Evolutionary conservation across 257 asterid genomes (phyloP), one percentile per base, ranked within the genome.

Genomic region (Plantago elongata): DNA sequence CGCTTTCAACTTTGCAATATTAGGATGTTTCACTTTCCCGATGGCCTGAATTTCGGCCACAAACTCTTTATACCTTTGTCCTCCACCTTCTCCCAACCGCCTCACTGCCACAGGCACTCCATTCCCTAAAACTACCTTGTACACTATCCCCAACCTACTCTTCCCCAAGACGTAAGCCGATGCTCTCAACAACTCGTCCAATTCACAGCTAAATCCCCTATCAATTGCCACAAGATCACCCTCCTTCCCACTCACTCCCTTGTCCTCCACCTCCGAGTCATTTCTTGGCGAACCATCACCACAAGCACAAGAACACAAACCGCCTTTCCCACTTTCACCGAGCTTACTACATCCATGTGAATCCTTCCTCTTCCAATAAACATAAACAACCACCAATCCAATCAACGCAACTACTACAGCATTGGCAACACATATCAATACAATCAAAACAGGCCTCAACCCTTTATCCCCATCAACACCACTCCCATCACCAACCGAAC

Each of bases 161-260:
- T 93, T 93, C 13, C 99, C 99, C 76, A 89, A 74, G 22, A 89
- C 99, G 66, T 93, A 93, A 45, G 99, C 99, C 1, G 99, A 93
- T 0, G 99, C 99, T 62, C 99, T 89, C 83, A 93, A 65, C 52
- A 93, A 68, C 83, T 93, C 99, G 43, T 93, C 99, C 7, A 89
- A 75, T 71, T 89, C 97, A 54, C 83, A 84, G 69, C 60, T 89
- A 47, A 93, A 93, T 54, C 99, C 99, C 51, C 85, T 93, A 72
- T 93, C 99, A 52, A 93, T 80, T 3, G 97, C 96, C 65, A 93
- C 97, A 6, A 93, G 82, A 73, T 89, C 94, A 5, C 97, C 99
- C 67, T 89, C 95, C 10, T 85, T 86, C 14, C 88, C 84, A 51
- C 88, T 76, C 66, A 52, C 63, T 1, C 92, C 87, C 79, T 93